Percentiles rank a stretch among this genome's conserved stretches.
phyloP scores from a whole-genome alignment of 2,329 filamentous ascomycete genomes.

The Didymellaceae sp. region DNA sequence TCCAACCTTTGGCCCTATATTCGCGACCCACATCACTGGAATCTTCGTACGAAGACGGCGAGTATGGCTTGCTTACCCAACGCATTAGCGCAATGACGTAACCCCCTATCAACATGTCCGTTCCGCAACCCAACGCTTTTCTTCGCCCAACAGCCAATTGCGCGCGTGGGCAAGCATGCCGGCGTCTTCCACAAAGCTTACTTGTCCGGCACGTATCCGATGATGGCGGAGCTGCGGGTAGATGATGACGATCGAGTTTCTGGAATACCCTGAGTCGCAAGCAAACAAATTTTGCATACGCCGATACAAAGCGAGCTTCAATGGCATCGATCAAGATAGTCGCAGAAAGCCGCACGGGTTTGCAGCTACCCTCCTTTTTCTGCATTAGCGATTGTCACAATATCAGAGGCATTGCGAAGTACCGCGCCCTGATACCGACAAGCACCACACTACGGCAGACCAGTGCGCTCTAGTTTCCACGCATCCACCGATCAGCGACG shows the following conservation, averaged over 20 bases:
- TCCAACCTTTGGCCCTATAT: no score
- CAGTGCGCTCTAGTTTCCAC: conserved; percentile 4
- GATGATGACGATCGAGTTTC: background rate
- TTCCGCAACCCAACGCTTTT: background rate
- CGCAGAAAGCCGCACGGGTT: background rate
- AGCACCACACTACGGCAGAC: conserved; percentile 11
- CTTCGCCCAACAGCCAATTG: conserved; percentile 1
- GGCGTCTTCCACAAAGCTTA: background rate
- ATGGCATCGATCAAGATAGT: background rate
- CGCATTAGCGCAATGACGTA: conserved; percentile 8
- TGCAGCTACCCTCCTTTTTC: background rate
- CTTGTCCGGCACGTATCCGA: background rate
- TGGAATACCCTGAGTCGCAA: conserved; percentile 6
- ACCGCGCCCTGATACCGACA: conserved; percentile 8
- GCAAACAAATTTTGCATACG: conserved; percentile 6
- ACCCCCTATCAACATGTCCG: background rate
- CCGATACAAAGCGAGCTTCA: conserved; percentile 11
- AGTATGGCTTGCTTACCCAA: conserved; percentile 4
- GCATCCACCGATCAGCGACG: conserved; percentile 13
- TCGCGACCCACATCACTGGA: no score
- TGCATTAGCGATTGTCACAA: background rate
- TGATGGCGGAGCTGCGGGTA: background rate
- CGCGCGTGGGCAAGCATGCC: background rate
- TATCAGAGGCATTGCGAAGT: background rate
- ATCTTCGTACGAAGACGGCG: background rate